Base-by-base conservation (phyloP, 75 land plant species). In the Cunninghamia lanceolata region DNA sequence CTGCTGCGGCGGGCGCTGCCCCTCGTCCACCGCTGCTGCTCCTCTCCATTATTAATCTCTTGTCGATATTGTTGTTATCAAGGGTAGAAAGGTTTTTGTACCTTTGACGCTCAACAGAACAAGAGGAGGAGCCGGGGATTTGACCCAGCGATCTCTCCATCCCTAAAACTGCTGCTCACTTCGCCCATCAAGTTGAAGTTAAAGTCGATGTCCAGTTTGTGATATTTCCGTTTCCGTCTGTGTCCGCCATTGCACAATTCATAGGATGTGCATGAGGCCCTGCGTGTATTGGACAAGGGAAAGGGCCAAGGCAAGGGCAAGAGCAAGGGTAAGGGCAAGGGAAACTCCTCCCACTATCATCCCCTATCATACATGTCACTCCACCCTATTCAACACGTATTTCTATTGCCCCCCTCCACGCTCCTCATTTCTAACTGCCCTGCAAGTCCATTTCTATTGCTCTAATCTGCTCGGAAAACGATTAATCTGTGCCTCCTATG, bases 111-210 rank as follows among this genome's bases (percentile, higher is more conserved):
- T 77, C 80, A 77, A 77, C 25, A 16, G 43, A 40, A 77, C 43
- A 77, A 40, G 43, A 38, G 45, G 80, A 39, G 80, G 42, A 19
- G 43, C 43, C 9, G 80, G 80, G 80, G 40, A 77, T 77, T 40
- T 40, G 38, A 77, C 43, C 42, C 43, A 77, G 43, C 40, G 80
- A 40, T 77, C 80, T 77, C 80, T 77, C 43, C 80, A 77, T 77
- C 80, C 40, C 10, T 17, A 39, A 77, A 38, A 77, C 28, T 77
- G 68, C 9, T 63, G 68, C 53, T 50, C 53, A 3, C 53, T 50
- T 11, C 53, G 53, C 53, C 53, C 53, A 50, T 50, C 53, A 63
- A 63, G n/a, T 25, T 63, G n/a, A 63, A 25, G 68, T 25, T 56
- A 4, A 45, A 9, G 47, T 45, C 9, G 25, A 6, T 17, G 28